Evolutionary conservation across 257 asterid genomes (phyloP), one percentile per base, ranked within the genome.

Genomic region (Knoxia roxburghii): DNA sequence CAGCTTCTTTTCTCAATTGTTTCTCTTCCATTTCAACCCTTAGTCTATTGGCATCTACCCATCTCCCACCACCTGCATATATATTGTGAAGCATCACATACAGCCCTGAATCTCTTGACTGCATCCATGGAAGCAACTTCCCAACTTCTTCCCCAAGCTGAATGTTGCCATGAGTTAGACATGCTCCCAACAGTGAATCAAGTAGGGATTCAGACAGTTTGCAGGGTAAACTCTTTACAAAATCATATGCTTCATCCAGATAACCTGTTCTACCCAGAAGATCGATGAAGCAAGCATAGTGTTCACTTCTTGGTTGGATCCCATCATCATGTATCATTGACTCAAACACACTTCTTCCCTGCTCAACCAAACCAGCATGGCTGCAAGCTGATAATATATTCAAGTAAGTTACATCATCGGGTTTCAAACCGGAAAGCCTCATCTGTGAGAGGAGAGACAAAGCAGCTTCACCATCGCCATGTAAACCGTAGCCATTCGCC

Each of bases 141-240:
- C 94, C 88, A 14, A 84, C 73, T 74, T 84, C 81, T 76, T 82
- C 94, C 35, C 90, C 94, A 55, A 86, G 81, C 69, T 39, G 55
- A 49, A 78, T 76, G 55, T 86, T 74, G 35, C 84, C 86, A 73
- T 80, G 87, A 41, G 72, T 80, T 43, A 84, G 48, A 73, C 94
- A 86, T 69, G 88, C 86, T 33, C 94, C 90, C 46, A 84, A 70
- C 33, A 84, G 57, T 4, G 88, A 82, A 20, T 68, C 81, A 11
- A 86, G 72, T 8, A 80, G 9, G 37, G 68, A 67, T 10, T 33
- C 62, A 6, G 67, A 71, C 61, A 45, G 62, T 37, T 53, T 64
- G 20, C 23, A 17, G 7, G 68, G 68, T 15, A 80, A 73, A 61
- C 61, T 72, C 79, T 61, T 77, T 32, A 84, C 60, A 12, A 82